phyloP scores from a whole-genome alignment of 805 yeast genomes.

The Cyberlindnera saturnus region DNA sequence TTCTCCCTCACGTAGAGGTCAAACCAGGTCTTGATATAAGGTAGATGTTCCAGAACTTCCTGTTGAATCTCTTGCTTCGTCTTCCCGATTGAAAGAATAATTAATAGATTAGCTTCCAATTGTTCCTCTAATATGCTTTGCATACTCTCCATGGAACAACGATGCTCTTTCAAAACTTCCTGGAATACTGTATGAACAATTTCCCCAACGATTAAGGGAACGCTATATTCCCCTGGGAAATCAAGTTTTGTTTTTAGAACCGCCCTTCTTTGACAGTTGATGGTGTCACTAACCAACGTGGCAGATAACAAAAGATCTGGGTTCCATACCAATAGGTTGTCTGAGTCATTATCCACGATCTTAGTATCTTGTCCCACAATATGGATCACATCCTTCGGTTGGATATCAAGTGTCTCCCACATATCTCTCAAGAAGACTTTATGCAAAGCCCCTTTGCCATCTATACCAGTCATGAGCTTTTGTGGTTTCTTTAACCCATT shows the following conservation, averaged over 20 bases:
- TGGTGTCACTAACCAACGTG: constrained; percentile 71
- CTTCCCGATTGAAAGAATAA: constrained; percentile 51
- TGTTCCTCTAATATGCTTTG: constrained; percentile 31
- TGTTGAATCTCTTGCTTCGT: constrained; percentile 37
- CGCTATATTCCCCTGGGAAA: constrained; percentile 56
- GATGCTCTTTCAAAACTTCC: constrained; percentile 34
- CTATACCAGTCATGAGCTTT: constrained; percentile 46
- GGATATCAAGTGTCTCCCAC: constrained; percentile 46
- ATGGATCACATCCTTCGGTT: constrained; percentile 54
- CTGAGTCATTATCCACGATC: constrained; percentile 47
- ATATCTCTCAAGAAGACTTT: constrained; percentile 56
- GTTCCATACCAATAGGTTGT: constrained; percentile 66
- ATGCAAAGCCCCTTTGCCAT: constrained; percentile 25
- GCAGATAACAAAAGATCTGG: constrained; percentile 84
- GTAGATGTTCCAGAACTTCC: constrained; percentile 41
- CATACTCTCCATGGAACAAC: constrained; percentile 24
- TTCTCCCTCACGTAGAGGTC: constrained; percentile 34
- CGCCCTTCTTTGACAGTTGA: constrained; percentile 67
- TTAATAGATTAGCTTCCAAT: constrained; percentile 39
- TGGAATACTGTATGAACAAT: constrained; percentile 74
- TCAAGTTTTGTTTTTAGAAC: constrained; percentile 51
- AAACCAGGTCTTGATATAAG: constrained; percentile 50
- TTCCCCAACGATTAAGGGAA: constrained; percentile 73
- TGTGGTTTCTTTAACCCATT: constrained; percentile 35
- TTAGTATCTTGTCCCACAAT: constrained; percentile 38